Percentiles rank a stretch among this genome's conserved stretches.
phyloP scores from a whole-genome alignment of 164 flowering plant species.

The Macadamia tetraphylla region DNA sequence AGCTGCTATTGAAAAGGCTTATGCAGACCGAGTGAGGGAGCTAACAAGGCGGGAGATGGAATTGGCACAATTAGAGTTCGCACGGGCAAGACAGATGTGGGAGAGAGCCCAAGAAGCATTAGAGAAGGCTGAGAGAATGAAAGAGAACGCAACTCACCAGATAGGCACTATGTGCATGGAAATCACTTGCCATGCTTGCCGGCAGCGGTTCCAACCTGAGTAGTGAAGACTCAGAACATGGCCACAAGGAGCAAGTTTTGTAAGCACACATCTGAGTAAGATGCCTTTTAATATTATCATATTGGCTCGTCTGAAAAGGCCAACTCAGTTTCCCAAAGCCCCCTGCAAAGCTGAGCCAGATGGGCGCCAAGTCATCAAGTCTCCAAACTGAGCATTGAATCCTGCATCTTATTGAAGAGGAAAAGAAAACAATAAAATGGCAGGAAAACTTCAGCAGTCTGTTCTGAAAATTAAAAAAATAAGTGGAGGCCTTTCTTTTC shows the following conservation, averaged over 20 bases:
- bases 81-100: constrained; percentile 77
- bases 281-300: background rate
- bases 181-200: constrained; percentile 92
- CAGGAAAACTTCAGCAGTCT: constrained; percentile 6
- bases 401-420: constrained; percentile 10
- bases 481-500: background rate
- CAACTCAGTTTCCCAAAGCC: background rate
- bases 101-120: constrained; percentile 74
- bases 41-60: constrained; percentile 85
- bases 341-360: background rate
- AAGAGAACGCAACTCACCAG: constrained; percentile 46
- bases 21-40: constrained; percentile 87
- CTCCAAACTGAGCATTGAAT: constrained; percentile 10
- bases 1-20: constrained; percentile 85
- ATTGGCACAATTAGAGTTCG: constrained; percentile 81
- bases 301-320: background rate
- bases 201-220: constrained; percentile 61
- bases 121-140: constrained; percentile 66
- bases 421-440: constrained; percentile 6
- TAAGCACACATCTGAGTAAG: background rate
- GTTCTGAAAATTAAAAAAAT: constrained; percentile 4
- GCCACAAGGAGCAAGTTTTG: background rate
- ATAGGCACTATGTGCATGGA: constrained; percentile 67
- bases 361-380: constrained; percentile 4
- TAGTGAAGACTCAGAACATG: background rate